Percentiles rank a stretch among this genome's conserved stretches.
Conservation (phyloP, 2,329 filamentous ascomycete species). For the Pseudocercospora pini-densiflorae region DNA sequence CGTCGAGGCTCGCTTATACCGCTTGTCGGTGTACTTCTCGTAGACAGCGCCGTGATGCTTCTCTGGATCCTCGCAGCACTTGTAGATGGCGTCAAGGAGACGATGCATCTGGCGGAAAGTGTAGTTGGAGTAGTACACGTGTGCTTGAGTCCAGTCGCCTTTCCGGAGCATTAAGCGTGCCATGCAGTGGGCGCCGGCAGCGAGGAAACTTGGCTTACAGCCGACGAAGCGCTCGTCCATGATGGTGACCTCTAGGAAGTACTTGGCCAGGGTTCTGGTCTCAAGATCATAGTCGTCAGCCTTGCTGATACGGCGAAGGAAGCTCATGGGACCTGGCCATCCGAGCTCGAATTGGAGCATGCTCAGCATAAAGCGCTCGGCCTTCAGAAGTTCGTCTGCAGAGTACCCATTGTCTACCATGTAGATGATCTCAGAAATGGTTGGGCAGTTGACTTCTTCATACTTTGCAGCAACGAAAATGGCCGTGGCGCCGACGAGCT, state of each 20-base stretch:
- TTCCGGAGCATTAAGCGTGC: slow-evolving; percentile 87
- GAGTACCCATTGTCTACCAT: slow-evolving; percentile 96
- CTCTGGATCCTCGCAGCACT: slow-evolving; percentile 81
- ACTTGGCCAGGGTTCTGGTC: slow-evolving; percentile 93
- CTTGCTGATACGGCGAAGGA: slow-evolving; percentile 94
- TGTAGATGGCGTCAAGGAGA: slow-evolving; percentile 76
- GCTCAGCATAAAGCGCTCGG: slow-evolving; percentile 96
- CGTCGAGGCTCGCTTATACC: slow-evolving; percentile 81
- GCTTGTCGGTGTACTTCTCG: slow-evolving; percentile 87
- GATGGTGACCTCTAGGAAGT: slow-evolving; percentile 93
- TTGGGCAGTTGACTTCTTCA: slow-evolving; percentile 98
- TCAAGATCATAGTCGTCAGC: slow-evolving; percentile 97
- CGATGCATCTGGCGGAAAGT: slow-evolving; percentile 82
- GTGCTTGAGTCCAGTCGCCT: slow-evolving; percentile 82
- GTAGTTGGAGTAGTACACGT: slow-evolving; percentile 93
- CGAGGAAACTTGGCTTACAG: slow-evolving; percentile 84
- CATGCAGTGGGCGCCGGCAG: slow-evolving; percentile 90
- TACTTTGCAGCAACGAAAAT: slow-evolving; percentile 97
- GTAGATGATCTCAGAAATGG: slow-evolving; percentile 92
- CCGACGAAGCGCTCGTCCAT: slow-evolving; percentile 99
- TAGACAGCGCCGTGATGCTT: slow-evolving; percentile 86
- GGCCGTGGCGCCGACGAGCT: slow-evolving; percentile 93
- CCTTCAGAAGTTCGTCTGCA: slow-evolving; percentile 91
- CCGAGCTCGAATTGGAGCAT: slow-evolving; percentile 96
- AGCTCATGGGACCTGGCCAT: slow-evolving; percentile 99